A percentile compares a stretch with the other conserved stretches of the same genome.
These are phyloP conservation scores for Carex myosuroides DNA, from an alignment of 176 grass and related monocot genomes.

Conservation along the genomic window DNA sequence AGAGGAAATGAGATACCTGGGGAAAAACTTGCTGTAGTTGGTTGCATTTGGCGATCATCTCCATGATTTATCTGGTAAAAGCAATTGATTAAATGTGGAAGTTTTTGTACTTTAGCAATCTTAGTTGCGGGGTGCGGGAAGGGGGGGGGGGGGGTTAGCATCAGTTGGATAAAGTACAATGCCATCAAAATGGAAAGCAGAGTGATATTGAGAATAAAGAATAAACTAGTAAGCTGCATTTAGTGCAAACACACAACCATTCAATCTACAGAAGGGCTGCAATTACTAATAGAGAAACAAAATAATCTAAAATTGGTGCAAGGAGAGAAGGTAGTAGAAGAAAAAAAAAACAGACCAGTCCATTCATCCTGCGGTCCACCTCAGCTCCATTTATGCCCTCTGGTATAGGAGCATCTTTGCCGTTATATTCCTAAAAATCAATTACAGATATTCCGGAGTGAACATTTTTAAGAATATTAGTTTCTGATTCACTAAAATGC, in stretches of 20 bases:
- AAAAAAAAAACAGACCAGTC: slow-evolving; percentile 6
- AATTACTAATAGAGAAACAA: neutral
- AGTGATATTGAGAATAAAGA: neutral
- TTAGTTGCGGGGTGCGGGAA: neutral
- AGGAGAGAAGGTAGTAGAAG: neutral
- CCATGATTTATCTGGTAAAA: slow-evolving; percentile 45
- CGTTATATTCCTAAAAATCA: slow-evolving; percentile 19
- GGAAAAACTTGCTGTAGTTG: slow-evolving; percentile 29
- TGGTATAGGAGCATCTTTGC: slow-evolving; percentile 62
- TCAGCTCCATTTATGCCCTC: slow-evolving; percentile 83
- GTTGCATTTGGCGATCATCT: slow-evolving; percentile 44
- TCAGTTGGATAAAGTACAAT: no score
- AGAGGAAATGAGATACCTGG: slow-evolving; percentile 36
- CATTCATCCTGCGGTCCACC: slow-evolving; percentile 61
- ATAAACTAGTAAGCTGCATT: neutral
- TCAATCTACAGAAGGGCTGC: neutral
- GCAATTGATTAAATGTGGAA: neutral
- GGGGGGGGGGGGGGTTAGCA: no score
- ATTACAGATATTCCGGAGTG: neutral
- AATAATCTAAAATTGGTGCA: neutral
- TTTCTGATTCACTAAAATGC: neutral
- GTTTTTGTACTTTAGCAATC: neutral
- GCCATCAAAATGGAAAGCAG: neutral
- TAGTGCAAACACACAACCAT: neutral
- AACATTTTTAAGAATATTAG: neutral